A percentile compares a stretch with the other conserved stretches of the same genome.
Conservation (phyloP, 2,329 filamentous ascomycete genomes). For the Fusarium annulatum region DNA sequence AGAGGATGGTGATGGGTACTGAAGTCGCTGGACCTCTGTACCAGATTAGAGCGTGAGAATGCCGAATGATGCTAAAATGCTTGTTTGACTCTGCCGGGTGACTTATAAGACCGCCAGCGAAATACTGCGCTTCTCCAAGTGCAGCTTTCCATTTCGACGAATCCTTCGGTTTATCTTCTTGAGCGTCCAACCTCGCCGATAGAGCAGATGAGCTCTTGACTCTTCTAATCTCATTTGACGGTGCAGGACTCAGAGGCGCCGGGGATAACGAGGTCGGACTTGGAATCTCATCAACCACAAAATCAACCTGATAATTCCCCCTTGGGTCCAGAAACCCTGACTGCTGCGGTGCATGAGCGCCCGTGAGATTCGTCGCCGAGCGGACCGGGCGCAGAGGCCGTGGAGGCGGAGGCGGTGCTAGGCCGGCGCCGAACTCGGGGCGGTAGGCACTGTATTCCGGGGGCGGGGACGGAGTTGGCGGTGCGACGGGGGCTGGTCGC, state of each 20-base stretch:
- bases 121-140: slow-evolving; percentile 69
- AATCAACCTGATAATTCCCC: slow-evolving; percentile 36
- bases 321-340: slow-evolving; percentile 34
- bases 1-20: slow-evolving; percentile 72
- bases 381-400: slow-evolving; percentile 42
- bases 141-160: slow-evolving; percentile 58
- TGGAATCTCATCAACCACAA: slow-evolving; percentile 41
- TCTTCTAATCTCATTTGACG: slow-evolving; percentile 43
- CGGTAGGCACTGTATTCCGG: slow-evolving; percentile 28
- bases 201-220: slow-evolving; percentile 50
- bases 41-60: slow-evolving; percentile 72
- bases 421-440: slow-evolving; percentile 8
- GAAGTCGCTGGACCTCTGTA: slow-evolving; percentile 74
- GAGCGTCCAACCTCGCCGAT: slow-evolving; percentile 15
- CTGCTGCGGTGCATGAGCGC: slow-evolving; percentile 38
- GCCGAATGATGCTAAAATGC: slow-evolving; percentile 74
- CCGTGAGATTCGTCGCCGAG: slow-evolving; percentile 41
- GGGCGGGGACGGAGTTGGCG: slow-evolving; percentile 25
- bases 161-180: slow-evolving; percentile 32
- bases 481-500: slow-evolving; percentile 27
- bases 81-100: slow-evolving; percentile 73
- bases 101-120: slow-evolving; percentile 72
- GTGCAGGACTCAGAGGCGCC: slow-evolving; percentile 14
- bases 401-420: slow-evolving; percentile 28
- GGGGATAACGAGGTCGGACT: not conserved